These are phyloP conservation scores for Linnemannia hyalina DNA, from an alignment of 192 early-diverging fungal genomes.

Conservation along the genomic window DNA sequence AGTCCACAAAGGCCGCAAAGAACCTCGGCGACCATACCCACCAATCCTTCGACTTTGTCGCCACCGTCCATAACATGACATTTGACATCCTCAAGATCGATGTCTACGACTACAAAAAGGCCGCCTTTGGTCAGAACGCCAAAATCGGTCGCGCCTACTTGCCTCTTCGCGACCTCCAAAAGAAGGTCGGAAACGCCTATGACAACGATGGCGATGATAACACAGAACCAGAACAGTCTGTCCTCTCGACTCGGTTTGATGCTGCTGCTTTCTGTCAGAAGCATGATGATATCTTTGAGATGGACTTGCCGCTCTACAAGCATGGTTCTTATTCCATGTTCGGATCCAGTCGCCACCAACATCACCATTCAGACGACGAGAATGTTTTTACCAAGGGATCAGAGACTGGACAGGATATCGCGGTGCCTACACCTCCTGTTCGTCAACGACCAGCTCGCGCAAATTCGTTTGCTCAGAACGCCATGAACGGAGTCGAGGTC, in stretches of 20 bases:
- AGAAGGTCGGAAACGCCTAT: conserved; percentile 49
- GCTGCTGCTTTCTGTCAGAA: conserved; percentile 38
- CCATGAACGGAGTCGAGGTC: conserved; percentile 52
- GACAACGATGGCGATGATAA: conserved; percentile 50
- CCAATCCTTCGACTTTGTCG: conserved; percentile 32
- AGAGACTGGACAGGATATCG: conserved; percentile 26
- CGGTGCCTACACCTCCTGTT: background rate
- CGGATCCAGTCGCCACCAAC: conserved; percentile 12
- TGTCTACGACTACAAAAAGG: conserved; percentile 41
- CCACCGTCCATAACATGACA: conserved; percentile 51
- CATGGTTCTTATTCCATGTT: conserved; percentile 52
- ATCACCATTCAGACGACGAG: background rate
- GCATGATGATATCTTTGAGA: conserved; percentile 47
- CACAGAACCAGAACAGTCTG: conserved; percentile 48
- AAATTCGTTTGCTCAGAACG: conserved; percentile 41
- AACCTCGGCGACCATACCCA: conserved; percentile 47
- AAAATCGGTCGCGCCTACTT: conserved; percentile 54
- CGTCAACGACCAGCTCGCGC: conserved; percentile 20
- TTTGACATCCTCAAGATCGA: conserved; percentile 54
- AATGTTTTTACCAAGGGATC: conserved; percentile 23
- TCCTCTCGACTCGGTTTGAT: conserved; percentile 45
- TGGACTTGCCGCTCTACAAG: conserved; percentile 42
- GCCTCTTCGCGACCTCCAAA: conserved; percentile 40
- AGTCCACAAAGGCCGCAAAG: conserved; percentile 34
- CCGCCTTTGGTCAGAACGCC: conserved; percentile 27